A percentile compares a stretch with the other conserved stretches of the same genome.
Conservation (phyloP, 805 yeast genomes). For the Kodamaea fukazawae region DNA sequence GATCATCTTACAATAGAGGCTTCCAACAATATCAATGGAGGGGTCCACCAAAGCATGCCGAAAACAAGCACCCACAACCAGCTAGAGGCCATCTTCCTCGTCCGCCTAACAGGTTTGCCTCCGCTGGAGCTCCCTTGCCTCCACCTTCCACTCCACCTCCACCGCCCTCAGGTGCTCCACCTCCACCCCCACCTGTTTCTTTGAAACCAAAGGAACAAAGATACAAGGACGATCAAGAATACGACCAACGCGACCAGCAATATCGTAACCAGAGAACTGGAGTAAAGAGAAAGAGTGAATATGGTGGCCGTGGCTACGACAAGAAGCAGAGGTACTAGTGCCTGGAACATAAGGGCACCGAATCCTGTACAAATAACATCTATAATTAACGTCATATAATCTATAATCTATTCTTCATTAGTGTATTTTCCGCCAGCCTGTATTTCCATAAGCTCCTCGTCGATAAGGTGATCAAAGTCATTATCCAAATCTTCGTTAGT, state of each 20-base stretch:
- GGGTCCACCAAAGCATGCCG: not conserved
- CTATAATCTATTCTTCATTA: slow-evolving; percentile 14
- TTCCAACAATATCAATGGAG: too few relatives aligned
- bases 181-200: not conserved
- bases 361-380: too few relatives aligned
- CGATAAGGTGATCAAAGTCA: slow-evolving; percentile 17
- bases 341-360: too few relatives aligned
- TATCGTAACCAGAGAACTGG: too few relatives aligned
- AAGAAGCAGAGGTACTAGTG: slow-evolving; percentile 2
- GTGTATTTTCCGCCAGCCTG: slow-evolving; percentile 14
- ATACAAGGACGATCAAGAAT: not conserved
- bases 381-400: not conserved
- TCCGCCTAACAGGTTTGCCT: not conserved
- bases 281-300: not conserved
- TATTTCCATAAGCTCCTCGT: slow-evolving; percentile 21
- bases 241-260: not conserved
- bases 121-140: not conserved
- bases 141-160: not conserved
- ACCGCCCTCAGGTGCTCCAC: not conserved
- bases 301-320: slow-evolving; percentile 8
- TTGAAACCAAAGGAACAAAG: slow-evolving; percentile 3
- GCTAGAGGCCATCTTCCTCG: too few relatives aligned
- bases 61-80: too few relatives aligned
- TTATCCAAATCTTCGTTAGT: not conserved
- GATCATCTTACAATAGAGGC: slow-evolving; percentile 10